Evolutionary conservation across 164 flowering plant genomes (phyloP).

Genomic region (Aristolochia contorta): DNA sequence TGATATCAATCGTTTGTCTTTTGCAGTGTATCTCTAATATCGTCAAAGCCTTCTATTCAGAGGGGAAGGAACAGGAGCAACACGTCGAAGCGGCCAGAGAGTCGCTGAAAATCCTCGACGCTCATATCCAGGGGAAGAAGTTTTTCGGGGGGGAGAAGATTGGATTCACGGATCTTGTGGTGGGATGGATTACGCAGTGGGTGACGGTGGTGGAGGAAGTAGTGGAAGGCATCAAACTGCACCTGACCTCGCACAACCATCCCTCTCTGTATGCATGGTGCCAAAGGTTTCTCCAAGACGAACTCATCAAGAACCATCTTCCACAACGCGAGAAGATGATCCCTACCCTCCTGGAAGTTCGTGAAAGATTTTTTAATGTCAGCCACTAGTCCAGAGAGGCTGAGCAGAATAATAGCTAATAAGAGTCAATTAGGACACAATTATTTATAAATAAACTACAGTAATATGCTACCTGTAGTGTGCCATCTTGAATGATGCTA

Average conservation of each 20-base stretch:
- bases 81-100: neutral
- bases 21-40: neutral
- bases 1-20: neutral
- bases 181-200: constrained; percentile 4
- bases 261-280: constrained; percentile 2
- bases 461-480: too few species aligned
- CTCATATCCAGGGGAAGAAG: constrained; percentile 4
- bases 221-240: neutral
- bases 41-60: neutral
- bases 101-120: constrained; percentile 1
- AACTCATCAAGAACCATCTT: neutral
- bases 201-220: neutral
- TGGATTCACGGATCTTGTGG: constrained; percentile 2
- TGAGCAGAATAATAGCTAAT: too few species aligned
- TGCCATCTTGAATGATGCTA: too few species aligned
- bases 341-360: neutral
- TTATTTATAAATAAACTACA: too few species aligned
- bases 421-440: too few species aligned
- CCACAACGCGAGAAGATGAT: too few species aligned
- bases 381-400: too few species aligned
- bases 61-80: neutral
- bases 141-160: constrained; percentile 6
- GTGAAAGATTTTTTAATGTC: too few species aligned
- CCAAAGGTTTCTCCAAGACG: neutral
- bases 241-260: neutral